Base-by-base conservation (phyloP, 805 yeast genomes). In the Wickerhamomyces strasburgensis region DNA sequence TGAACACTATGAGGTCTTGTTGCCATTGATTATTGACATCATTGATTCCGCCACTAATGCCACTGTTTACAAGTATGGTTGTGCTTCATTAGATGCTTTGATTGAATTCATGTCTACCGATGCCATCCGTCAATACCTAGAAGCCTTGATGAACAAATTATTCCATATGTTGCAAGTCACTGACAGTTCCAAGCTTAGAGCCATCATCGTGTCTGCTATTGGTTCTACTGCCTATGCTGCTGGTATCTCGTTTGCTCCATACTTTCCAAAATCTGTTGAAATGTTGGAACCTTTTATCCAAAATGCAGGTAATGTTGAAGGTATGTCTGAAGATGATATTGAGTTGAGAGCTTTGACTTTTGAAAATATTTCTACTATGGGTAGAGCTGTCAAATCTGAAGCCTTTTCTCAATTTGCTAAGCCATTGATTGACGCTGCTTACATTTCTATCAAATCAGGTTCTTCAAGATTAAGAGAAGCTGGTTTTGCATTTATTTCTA, bases 211-310 rank as follows among this genome's bases (percentile, higher is more conserved):
- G 42, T 84, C 95, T 37, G 96, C 97, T 27, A 85, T 93, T 59
- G 98, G 98, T 38, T 89, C 98, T 27, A 86, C 96, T 42, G 98
- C 98, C 19, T 88, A 82, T 57, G 95, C 98, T 39, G 78, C 96
- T 30, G 96, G 97, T 63, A 80, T 80, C 52, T 73, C 84, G 27
- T 93, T 85, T 64, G 68, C 73, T 42, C 97, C 98, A 42, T 93
- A 74, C 68, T 90, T 90, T 62, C 75, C 78, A 56, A 74, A 78
- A 46, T 84, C 96, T 35, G 78, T 90, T 50, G 79, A 80, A 58
- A 75, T 73, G 46, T 72, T 93, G 52, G 93, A 86, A 62, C 88
- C 87, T 43, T 90, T 79, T 58, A 78, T 89, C 52, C 73, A 80
- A 46, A 74, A 79, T 54, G 72, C 77, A 43, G 79, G 81, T 35